These are phyloP conservation scores for Silene latifolia DNA, from an alignment of 148 eudicot genomes.

Conservation along the genomic window DNA sequence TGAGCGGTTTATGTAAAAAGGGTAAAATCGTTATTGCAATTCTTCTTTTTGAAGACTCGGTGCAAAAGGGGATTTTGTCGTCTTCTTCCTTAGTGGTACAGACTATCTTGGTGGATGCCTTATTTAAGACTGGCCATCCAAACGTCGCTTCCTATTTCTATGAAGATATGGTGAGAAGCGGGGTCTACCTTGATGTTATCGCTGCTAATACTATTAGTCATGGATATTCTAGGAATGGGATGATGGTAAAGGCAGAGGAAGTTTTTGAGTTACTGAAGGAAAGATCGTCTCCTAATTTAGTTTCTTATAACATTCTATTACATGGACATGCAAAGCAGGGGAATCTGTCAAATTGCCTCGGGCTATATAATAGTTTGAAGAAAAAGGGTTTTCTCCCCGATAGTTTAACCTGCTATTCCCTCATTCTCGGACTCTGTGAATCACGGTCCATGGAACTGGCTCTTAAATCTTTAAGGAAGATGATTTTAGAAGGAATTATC, in stretches of 20 bases:
- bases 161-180: conserved; percentile 52
- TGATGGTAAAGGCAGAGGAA: conserved; percentile 37
- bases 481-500: conserved; percentile 44
- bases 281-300: conserved; percentile 44
- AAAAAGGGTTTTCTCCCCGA: conserved; percentile 57
- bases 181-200: conserved; percentile 43
- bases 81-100: conserved; percentile 43
- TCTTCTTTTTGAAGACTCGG: conserved; percentile 42
- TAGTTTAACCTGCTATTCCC: conserved; percentile 58
- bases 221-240: conserved; percentile 72
- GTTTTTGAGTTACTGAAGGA: conserved; percentile 39
- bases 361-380: conserved; percentile 38
- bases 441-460: conserved; percentile 57
- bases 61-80: conserved; percentile 35
- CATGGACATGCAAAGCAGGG: conserved; percentile 62
- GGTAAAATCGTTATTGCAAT: conserved; percentile 57
- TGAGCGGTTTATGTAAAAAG: conserved; percentile 58
- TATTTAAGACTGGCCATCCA: conserved; percentile 51
- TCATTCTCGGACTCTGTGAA: conserved; percentile 57
- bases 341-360: conserved; percentile 48
- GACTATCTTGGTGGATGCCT: conserved; percentile 59
- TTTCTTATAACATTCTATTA: conserved; percentile 80
- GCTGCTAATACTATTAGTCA: conserved; percentile 62
- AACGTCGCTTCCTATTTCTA: conserved; percentile 47
- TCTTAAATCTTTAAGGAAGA: conserved; percentile 53